Conservation (phyloP, 2,329 filamentous ascomycete species). For the Hypocreales sp. region DNA sequence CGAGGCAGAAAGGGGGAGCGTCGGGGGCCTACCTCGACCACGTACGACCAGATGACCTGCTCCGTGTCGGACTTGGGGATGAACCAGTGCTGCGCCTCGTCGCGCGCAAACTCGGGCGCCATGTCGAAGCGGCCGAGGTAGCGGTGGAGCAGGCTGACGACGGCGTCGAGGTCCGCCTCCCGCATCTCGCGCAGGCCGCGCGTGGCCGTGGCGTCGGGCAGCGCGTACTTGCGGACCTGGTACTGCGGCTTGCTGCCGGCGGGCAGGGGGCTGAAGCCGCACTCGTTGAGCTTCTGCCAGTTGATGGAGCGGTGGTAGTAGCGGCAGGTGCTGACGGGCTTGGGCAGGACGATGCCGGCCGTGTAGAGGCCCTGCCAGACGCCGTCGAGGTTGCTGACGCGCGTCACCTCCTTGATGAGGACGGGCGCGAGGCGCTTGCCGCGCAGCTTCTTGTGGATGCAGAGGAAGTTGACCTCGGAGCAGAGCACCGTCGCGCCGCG, state of each 20-base stretch:
- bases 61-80: slow-evolving; percentile 51
- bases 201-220: slow-evolving; percentile 59
- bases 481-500: slow-evolving; percentile 60
- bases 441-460: slow-evolving; percentile 94
- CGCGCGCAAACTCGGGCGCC: slow-evolving; percentile 62
- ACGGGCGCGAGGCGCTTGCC: slow-evolving; percentile 85
- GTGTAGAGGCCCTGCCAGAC: slow-evolving; percentile 97
- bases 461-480: slow-evolving; percentile 96
- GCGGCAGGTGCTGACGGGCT: slow-evolving; percentile 79
- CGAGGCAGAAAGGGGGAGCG: too few relatives aligned
- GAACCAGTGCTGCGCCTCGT: slow-evolving; percentile 82
- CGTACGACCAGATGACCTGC: slow-evolving; percentile 86
- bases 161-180: slow-evolving; percentile 59
- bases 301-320: slow-evolving; percentile 92
- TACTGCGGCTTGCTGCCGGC: slow-evolving; percentile 67
- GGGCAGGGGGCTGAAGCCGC: slow-evolving; percentile 84
- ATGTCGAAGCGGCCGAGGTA: slow-evolving; percentile 74
- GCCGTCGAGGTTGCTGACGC: slow-evolving; percentile 71
- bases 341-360: slow-evolving; percentile 78
- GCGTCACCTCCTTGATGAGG: slow-evolving; percentile 94
- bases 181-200: slow-evolving; percentile 70
- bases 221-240: slow-evolving; percentile 72
- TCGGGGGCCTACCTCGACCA: slow-evolving; percentile 50
- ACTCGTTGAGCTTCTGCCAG: slow-evolving; percentile 92
- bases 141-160: slow-evolving; percentile 56